Percentiles rank a stretch among this genome's conserved stretches.
Conservation (phyloP, 1,139 yeast genomes). For the Candida frijolesensis region DNA sequence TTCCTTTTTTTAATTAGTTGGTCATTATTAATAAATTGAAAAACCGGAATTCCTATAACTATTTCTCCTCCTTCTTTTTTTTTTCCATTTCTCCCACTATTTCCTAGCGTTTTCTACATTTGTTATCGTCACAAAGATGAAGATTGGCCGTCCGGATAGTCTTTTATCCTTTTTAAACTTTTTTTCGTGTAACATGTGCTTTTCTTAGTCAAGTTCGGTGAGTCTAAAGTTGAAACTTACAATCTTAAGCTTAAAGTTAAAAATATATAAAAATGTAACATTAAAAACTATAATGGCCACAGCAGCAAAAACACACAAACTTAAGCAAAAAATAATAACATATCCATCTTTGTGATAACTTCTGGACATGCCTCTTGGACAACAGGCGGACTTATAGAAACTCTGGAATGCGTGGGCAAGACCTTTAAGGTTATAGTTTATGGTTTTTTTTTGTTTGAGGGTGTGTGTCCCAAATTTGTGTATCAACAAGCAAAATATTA, state of each 20-base stretch:
- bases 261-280: not conserved
- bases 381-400: not conserved
- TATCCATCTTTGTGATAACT: not conserved
- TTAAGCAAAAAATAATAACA: not conserved
- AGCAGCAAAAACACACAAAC: not conserved
- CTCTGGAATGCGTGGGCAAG: not conserved
- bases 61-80: too few relatives aligned
- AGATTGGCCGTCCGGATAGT: too few relatives aligned
- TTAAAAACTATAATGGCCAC: not conserved
- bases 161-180: too few relatives aligned
- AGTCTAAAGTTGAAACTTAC: not conserved
- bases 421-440: not conserved
- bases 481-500: not conserved
- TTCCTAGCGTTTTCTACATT: too few relatives aligned
- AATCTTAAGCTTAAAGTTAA: not conserved
- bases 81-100: too few relatives aligned
- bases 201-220: not conserved
- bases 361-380: not conserved
- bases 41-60: too few relatives aligned
- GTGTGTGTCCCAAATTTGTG: not conserved
- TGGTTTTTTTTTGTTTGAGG: too few relatives aligned
- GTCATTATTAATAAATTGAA: too few relatives aligned
- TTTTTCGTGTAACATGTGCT: not conserved
- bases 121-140: too few relatives aligned
- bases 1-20: too few relatives aligned